A percentile compares a stretch with the other conserved stretches of the same genome.
phyloP scores from a whole-genome alignment of 139 green algal species.

The Micractinium sp. region DNA sequence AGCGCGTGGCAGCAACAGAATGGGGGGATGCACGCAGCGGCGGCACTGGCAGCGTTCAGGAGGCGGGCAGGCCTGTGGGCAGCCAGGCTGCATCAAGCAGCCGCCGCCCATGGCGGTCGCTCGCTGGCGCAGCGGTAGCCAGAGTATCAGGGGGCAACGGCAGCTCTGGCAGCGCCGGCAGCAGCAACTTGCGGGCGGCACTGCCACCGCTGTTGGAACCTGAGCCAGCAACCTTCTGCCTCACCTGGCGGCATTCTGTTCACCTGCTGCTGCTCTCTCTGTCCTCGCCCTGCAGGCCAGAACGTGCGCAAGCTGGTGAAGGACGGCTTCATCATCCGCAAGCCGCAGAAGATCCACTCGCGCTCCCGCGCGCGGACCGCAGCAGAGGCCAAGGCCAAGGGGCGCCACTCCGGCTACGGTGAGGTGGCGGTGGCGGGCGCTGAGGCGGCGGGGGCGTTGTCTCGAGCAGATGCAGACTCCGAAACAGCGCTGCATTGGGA shows the following conservation, averaged over 20 bases:
- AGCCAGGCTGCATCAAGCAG: too few relatives aligned
- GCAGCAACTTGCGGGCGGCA: neutral
- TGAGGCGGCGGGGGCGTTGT: too few relatives aligned
- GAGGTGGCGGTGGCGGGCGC: too few relatives aligned
- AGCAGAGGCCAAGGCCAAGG: constrained; percentile 96
- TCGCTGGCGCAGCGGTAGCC: neutral
- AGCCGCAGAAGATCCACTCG: constrained; percentile 98
- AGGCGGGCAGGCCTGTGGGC: too few relatives aligned
- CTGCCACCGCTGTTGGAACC: neutral
- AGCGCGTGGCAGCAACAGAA: too few relatives aligned
- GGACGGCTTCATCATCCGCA: constrained; percentile 98
- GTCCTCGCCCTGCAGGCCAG: constrained; percentile 82
- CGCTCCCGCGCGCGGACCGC: constrained; percentile 77
- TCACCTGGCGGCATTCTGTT: neutral
- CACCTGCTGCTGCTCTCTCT: neutral
- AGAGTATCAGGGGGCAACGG: too few relatives aligned
- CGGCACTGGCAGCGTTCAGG: neutral
- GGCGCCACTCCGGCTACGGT: constrained; percentile 98
- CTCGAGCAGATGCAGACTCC: too few relatives aligned
- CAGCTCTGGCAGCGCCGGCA: too few relatives aligned
- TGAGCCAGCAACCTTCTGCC: neutral
- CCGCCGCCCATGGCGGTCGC: too few relatives aligned
- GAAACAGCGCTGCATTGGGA: too few relatives aligned
- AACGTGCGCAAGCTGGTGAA: constrained; percentile 99
- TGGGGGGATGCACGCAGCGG: neutral